Evolutionary conservation across 805 yeast species (phyloP).

Genomic region (Lachancea dasiensis): DNA sequence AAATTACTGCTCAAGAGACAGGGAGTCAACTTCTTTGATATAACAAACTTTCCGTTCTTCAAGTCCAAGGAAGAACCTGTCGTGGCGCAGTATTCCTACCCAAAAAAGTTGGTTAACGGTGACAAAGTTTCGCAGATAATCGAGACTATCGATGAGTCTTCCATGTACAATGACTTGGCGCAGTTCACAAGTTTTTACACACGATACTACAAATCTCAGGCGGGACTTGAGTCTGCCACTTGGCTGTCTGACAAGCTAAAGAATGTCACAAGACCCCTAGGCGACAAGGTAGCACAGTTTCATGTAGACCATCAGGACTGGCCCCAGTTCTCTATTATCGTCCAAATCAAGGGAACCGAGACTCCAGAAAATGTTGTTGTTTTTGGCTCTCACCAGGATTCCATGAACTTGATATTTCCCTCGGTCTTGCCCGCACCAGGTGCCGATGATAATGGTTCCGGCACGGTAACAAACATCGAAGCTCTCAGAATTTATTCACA

Average conservation of each 20-base stretch:
- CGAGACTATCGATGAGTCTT: slow-evolving; percentile 39
- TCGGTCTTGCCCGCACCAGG: slow-evolving; percentile 74
- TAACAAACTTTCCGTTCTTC: slow-evolving; percentile 39
- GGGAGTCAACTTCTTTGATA: slow-evolving; percentile 57
- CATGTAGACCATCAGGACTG: slow-evolving; percentile 60
- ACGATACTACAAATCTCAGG: slow-evolving; percentile 65
- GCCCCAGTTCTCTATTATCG: slow-evolving; percentile 74
- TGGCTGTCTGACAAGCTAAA: slow-evolving; percentile 56
- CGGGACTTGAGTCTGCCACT: slow-evolving; percentile 64
- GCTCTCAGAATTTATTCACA: slow-evolving; percentile 57
- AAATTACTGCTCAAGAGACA: slow-evolving; percentile 40
- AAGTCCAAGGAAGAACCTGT: slow-evolving; percentile 15
- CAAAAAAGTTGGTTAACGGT: slow-evolving; percentile 36
- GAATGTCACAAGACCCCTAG: slow-evolving; percentile 22
- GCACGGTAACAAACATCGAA: slow-evolving; percentile 73
- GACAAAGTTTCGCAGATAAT: slow-evolving; percentile 39
- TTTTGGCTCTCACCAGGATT: slow-evolving; percentile 87
- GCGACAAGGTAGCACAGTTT: slow-evolving; percentile 38
- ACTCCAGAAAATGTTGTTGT: slow-evolving; percentile 47
- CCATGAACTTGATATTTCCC: slow-evolving; percentile 70
- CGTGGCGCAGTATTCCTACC: slow-evolving; percentile 43
- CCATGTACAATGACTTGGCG: slow-evolving; percentile 49
- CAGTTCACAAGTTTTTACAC: slow-evolving; percentile 65
- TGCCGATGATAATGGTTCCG: slow-evolving; percentile 93
- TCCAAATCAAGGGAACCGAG: slow-evolving; percentile 48